Percentiles rank a stretch among this genome's conserved stretches.
These are phyloP conservation scores for Penicillium lividum DNA, from an alignment of 495 filamentous ascomycete genomes.

Conservation along the genomic window DNA sequence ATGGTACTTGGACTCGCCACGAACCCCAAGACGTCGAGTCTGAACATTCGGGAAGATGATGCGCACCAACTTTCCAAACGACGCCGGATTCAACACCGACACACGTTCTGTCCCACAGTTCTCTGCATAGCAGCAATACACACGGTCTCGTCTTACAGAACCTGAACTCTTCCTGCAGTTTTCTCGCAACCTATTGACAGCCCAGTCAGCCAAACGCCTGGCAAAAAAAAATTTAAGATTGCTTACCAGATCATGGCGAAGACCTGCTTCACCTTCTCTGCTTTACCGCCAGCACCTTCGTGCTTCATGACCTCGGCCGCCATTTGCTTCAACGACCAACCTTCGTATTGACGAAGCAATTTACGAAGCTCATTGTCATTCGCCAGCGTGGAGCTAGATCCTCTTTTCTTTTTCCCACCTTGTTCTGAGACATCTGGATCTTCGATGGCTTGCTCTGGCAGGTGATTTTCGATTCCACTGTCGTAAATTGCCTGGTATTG, in stretches of 20 bases:
- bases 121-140: conserved; percentile 90
- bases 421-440: conserved; percentile 66
- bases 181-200: conserved; percentile 69
- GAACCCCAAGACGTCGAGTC: conserved; percentile 85
- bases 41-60: conserved; percentile 95
- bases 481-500: conserved; percentile 62
- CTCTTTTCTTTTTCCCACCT: conserved; percentile 63
- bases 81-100: conserved; percentile 90
- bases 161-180: conserved; percentile 78
- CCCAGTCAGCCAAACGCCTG: background rate
- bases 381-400: conserved; percentile 70
- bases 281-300: conserved; percentile 68
- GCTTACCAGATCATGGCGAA: conserved; percentile 96
- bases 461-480: conserved; percentile 66
- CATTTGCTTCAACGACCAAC: conserved; percentile 76
- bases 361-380: conserved; percentile 92
- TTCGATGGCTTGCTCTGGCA: conserved; percentile 60
- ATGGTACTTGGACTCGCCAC: conserved; percentile 98
- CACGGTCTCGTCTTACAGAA: conserved; percentile 86
- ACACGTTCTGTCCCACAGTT: conserved; percentile 90
- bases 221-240: background rate
- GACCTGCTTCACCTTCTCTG: conserved; percentile 92
- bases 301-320: conserved; percentile 76
- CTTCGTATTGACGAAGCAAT: conserved; percentile 73
- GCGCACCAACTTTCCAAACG: conserved; percentile 94